Evolutionary conservation across 345 rosid genomes (phyloP), one percentile per base, ranked within the genome.

Genomic region (Gossypium ekmanianum): DNA sequence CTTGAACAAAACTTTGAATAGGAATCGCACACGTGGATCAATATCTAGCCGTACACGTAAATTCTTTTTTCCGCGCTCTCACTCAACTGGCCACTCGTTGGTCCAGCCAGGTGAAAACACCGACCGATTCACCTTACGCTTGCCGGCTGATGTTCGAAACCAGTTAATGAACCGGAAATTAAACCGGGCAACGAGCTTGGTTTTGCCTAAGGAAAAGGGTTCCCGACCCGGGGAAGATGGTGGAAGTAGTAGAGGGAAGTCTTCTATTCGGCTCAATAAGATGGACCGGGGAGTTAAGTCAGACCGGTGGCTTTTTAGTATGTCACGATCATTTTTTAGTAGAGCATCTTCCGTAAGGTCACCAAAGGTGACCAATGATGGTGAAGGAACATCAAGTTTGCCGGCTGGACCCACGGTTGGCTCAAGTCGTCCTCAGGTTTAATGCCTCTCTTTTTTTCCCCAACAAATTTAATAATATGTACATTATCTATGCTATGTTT

Each of bases 31-130:
- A 56, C 84, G 91, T 52, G 81, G 89, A 1, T 80, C 92, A 0
- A 63, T 87, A 71, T 85, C 89, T 1, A 72, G 65, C 18, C 61
- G 82, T 76, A 55, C 80, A 55, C 82, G 81, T 50, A 75, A 22
- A 13, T 20, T 73, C 3, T 75, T 74, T 74, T 82, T 86, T 24
- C 78, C 88, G 3, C 85, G 97, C 27, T 95, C 99, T 1, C 98
- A 95, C 71, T 87, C 99, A 3, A 95, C 98, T 22, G 99, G 99
- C 0, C 99, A 95, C 73, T 93, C 98, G 6, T 63, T 90, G 76
- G 80, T 95, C n/a, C 91, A 88, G 29, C 96, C 96, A 2, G 98
- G 98, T 10, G 91, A 91, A 54, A 85, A 86, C 72, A 88, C 87
- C 0, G 99, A 95, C 65, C 87, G 98, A 75, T 95, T 91, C 87